Conservation (phyloP, 768 basidiomycete genomes). For the Mrakia hoshinonis region DNA sequence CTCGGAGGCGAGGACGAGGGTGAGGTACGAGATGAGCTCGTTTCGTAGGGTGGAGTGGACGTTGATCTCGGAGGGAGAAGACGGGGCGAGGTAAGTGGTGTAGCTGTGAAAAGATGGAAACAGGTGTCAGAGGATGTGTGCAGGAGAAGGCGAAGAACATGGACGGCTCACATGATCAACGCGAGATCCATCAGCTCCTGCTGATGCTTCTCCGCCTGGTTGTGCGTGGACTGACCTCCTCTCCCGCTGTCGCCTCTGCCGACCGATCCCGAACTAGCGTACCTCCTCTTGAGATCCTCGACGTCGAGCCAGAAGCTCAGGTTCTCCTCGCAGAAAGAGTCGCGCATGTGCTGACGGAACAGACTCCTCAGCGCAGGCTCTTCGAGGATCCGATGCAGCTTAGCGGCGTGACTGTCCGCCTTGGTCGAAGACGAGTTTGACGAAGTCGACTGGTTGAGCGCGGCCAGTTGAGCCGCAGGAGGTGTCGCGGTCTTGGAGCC, state of each 20-base stretch:
- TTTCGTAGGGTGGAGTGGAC: conserved; percentile 93
- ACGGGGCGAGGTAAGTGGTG: conserved; percentile 89
- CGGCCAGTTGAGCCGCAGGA: neutral
- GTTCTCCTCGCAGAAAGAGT: conserved; percentile 92
- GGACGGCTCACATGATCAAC: conserved; percentile 49
- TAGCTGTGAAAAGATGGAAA: conserved; percentile 47
- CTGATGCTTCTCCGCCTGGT: conserved; percentile 92
- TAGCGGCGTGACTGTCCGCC: conserved; percentile 85
- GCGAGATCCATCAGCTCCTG: conserved; percentile 88
- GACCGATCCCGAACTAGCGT: conserved; percentile 47
- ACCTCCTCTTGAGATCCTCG: conserved; percentile 90
- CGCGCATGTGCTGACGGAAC: conserved; percentile 77
- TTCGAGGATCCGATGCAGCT: conserved; percentile 80
- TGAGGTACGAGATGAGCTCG: conserved; percentile 84
- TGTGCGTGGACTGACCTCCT: conserved; percentile 34
- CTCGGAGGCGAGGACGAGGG: conserved; percentile 62
- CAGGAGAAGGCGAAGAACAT: neutral
- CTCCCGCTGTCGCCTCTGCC: neutral
- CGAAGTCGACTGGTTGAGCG: neutral
- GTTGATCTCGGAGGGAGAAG: conserved; percentile 90
- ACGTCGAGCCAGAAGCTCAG: conserved; percentile 95
- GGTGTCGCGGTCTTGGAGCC: neutral
- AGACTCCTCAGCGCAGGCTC: conserved; percentile 77
- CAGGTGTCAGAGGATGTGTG: neutral
- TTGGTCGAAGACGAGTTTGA: conserved; percentile 25